phyloP scores from a whole-genome alignment of 163 green algal genomes.

The Chlorella variabilis region DNA sequence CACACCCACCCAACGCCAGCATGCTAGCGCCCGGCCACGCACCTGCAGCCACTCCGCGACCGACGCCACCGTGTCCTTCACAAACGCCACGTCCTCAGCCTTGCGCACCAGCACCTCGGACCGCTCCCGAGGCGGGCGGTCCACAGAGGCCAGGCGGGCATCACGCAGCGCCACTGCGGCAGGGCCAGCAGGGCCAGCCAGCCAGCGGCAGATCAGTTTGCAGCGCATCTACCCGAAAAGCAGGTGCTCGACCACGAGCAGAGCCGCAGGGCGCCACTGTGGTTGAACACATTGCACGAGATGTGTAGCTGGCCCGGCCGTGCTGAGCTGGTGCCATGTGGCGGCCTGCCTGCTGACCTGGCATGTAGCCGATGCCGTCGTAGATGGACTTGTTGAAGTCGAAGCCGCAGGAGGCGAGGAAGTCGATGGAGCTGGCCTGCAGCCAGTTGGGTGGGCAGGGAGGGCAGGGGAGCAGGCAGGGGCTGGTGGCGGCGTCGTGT shows the following conservation, averaged over 20 bases:
- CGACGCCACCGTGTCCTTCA: conserved; percentile 5
- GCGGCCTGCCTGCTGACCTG: too few relatives aligned
- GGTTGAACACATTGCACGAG: too few relatives aligned
- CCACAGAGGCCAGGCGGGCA: conserved; percentile 19
- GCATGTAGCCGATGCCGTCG: conserved; percentile 66
- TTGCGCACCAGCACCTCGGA: conserved; percentile 42
- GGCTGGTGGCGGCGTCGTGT: background rate
- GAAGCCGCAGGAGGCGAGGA: conserved; percentile 79
- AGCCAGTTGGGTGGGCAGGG: background rate
- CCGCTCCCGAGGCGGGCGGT: background rate
- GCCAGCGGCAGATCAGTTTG: too few relatives aligned
- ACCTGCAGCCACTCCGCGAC: conserved; percentile 51
- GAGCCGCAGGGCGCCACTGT: too few relatives aligned
- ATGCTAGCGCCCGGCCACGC: background rate
- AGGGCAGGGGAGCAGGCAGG: too few relatives aligned
- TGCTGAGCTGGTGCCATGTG: too few relatives aligned
- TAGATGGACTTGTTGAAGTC: conserved; percentile 87
- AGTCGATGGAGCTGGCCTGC: conserved; percentile 71
- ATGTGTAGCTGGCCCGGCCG: too few relatives aligned
- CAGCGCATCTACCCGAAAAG: too few relatives aligned
- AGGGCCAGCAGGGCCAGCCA: too few relatives aligned
- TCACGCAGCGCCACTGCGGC: conserved; percentile 46
- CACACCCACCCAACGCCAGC: background rate
- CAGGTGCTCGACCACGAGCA: too few relatives aligned
- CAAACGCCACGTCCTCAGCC: conserved; percentile 46